Conservation (phyloP, 768 basidiomycete genomes). For the Xerocomellus chrysenteron region DNA sequence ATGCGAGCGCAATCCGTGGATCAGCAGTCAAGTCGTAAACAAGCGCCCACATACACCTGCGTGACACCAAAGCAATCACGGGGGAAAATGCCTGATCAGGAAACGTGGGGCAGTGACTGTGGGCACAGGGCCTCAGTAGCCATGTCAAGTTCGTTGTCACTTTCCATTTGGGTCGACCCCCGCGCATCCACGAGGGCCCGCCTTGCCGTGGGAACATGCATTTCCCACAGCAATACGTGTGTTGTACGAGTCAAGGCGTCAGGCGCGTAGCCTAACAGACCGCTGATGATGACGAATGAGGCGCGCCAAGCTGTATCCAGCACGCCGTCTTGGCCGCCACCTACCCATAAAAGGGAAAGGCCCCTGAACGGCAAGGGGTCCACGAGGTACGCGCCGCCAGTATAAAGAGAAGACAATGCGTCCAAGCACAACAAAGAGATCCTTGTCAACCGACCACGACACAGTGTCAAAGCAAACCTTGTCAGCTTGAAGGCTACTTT, state of each 20-base stretch:
- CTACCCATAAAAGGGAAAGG: constrained; percentile 20
- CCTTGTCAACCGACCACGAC: constrained; percentile 5
- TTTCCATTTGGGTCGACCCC: neutral
- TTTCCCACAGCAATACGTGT: constrained; percentile 2
- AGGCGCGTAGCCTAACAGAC: neutral
- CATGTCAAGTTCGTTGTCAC: neutral
- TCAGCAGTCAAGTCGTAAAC: neutral
- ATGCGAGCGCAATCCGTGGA: neutral
- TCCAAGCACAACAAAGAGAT: constrained; percentile 17
- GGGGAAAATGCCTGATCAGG: neutral
- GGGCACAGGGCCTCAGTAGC: neutral
- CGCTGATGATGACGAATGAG: neutral
- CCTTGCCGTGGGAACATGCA: constrained; percentile 1
- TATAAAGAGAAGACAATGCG: constrained; percentile 25
- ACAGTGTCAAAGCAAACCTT: constrained; percentile 15
- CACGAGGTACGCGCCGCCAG: constrained; percentile 1
- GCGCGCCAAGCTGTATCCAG: constrained; percentile 15
- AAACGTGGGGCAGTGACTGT: neutral
- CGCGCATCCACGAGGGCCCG: neutral
- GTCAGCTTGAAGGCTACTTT: constrained; percentile 20
- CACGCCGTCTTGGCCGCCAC: constrained; percentile 12
- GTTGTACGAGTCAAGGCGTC: constrained; percentile 22
- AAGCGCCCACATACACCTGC: constrained; percentile 12
- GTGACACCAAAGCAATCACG: neutral
- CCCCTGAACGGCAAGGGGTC: constrained; percentile 23